Conservation (phyloP, 2,329 filamentous ascomycete genomes). For the Aspergillus glaucus region DNA sequence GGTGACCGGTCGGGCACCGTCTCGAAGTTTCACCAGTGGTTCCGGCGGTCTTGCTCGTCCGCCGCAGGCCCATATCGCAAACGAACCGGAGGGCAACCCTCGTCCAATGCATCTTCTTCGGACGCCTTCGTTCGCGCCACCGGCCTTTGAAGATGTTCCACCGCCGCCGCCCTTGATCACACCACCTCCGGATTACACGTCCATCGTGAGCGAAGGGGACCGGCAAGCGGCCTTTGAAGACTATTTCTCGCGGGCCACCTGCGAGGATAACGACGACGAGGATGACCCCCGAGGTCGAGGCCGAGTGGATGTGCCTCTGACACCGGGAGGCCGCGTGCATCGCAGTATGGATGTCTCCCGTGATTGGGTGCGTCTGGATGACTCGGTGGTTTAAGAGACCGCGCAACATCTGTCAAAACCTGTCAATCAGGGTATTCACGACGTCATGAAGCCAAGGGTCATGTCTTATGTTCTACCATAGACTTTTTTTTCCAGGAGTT, state of each 20-base stretch:
- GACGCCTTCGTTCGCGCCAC: conserved; percentile 79
- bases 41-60: conserved; percentile 39
- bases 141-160: conserved; percentile 75
- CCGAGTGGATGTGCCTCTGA: conserved; percentile 54
- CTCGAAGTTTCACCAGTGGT: conserved; percentile 35
- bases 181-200: conserved; percentile 78
- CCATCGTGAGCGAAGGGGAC: conserved; percentile 63
- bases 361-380: conserved; percentile 44
- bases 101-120: conserved; percentile 81
- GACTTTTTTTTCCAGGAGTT: neutral
- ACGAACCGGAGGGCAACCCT: conserved; percentile 41
- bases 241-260: conserved; percentile 69
- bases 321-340: conserved; percentile 56
- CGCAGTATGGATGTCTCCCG: conserved; percentile 59
- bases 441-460: conserved; percentile 4
- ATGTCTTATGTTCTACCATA: neutral
- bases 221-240: conserved; percentile 68
- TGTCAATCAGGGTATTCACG: conserved; percentile 3
- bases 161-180: conserved; percentile 69
- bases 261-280: conserved; percentile 57
- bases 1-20: conserved; percentile 13
- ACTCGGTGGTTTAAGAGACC: conserved; percentile 18
- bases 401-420: conserved; percentile 1
- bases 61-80: conserved; percentile 45
- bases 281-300: conserved; percentile 39